Percentiles rank a stretch among this genome's conserved stretches.
phyloP scores from a whole-genome alignment of 495 filamentous ascomycete genomes.

The Annulohypoxylon moriforme region DNA sequence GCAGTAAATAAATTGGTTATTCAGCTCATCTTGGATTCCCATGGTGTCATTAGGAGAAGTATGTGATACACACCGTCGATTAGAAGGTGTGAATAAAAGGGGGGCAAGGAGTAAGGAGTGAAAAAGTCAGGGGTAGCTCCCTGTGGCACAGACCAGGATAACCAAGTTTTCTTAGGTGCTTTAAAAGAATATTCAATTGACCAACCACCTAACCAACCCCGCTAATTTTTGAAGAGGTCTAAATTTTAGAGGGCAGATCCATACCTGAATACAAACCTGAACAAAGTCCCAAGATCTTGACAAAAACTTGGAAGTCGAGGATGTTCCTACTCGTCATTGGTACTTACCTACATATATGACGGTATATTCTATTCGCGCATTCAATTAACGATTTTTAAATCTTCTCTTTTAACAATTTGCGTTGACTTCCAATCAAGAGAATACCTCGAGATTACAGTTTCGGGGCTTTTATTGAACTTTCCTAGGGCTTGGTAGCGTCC shows the following conservation, averaged over 20 bases:
- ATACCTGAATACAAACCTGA: background rate
- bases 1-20: no score
- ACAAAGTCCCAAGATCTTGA: background rate
- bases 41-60: background rate
- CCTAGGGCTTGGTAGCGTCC: conserved; percentile 4
- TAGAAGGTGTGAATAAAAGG: background rate
- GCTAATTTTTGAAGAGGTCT: conserved; percentile 28
- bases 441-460: background rate
- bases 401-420: background rate
- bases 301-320: background rate
- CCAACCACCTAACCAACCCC: conserved; percentile 14
- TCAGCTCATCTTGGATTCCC: no score
- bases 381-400: background rate
- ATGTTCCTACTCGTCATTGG: background rate
- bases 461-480: background rate
- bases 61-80: background rate
- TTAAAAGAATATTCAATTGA: background rate
- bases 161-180: background rate
- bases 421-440: no score
- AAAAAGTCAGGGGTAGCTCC: background rate
- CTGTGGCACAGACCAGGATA: background rate
- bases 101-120: background rate
- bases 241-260: conserved; percentile 9
- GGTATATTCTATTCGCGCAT: background rate
- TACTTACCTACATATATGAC: background rate